Percentiles rank a stretch among this genome's conserved stretches.
Evolutionary conservation across 805 yeast species (phyloP).

Genomic region (fission yeast (Schizosaccharomyces pombe)): DNA sequence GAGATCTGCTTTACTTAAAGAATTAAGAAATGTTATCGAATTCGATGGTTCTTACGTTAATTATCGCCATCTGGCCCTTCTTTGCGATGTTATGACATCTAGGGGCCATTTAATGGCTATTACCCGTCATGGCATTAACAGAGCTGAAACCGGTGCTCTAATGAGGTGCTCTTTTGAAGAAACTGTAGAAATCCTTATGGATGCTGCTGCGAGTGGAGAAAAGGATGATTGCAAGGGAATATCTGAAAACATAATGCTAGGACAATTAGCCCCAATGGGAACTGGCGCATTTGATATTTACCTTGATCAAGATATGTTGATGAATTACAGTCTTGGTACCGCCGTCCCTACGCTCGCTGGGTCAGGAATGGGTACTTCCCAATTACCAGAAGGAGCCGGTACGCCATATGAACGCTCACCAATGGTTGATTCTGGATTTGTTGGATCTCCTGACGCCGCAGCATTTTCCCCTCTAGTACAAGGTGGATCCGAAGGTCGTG

Average conservation of each 20-base stretch:
- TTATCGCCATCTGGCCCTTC: conserved; percentile 90
- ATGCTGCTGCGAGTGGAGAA: conserved; percentile 96
- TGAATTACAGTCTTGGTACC: conserved; percentile 1
- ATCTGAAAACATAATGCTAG: conserved; percentile 89
- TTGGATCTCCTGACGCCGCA: conserved; percentile 40
- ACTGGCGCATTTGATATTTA: conserved; percentile 93
- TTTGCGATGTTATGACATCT: conserved; percentile 96
- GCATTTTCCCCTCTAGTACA: conserved; percentile 76
- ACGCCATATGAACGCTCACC: conserved; percentile 64
- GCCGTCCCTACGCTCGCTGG: conserved; percentile 22
- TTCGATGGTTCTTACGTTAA: conserved; percentile 98
- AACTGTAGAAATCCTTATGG: conserved; percentile 89
- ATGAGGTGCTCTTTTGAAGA: conserved; percentile 99
- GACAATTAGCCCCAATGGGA: conserved; percentile 96
- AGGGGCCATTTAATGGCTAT: conserved; percentile 96
- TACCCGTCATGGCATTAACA: conserved; percentile 96
- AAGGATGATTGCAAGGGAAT: conserved; percentile 96
- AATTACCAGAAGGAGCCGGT: conserved; percentile 47
- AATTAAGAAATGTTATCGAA: conserved; percentile 89
- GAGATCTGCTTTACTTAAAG: conserved; percentile 77
- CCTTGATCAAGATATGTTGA: conserved; percentile 73
- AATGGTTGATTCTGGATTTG: conserved; percentile 37
- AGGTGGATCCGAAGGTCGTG: conserved; percentile 56
- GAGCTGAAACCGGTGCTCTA: conserved; percentile 95
- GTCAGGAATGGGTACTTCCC: conserved; percentile 4